Base-by-base conservation (phyloP, 257 asterid genomes). In the Ocimum tenuiflorum region DNA sequence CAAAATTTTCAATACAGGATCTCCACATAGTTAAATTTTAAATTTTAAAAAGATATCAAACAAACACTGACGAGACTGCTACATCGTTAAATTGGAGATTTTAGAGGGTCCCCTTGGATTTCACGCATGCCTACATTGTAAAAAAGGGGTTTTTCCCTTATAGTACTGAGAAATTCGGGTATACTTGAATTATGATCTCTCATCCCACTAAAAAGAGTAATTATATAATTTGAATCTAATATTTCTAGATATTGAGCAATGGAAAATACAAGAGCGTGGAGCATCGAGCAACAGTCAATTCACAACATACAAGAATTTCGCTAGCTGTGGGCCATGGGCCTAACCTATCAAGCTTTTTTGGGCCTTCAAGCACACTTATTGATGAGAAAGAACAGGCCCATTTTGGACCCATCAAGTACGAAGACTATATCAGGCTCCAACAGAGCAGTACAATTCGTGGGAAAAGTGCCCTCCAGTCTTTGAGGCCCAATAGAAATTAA, bases 221-320 rank as follows among this genome's bases (percentile, higher is more conserved):
- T 27, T 3, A 31, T 31, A 7, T 31, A 4, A 31, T 0, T 31
- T 31, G 36, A 31, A 38, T 38, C 12, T 8, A 38, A 43, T 4
- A 9, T 8, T 9, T 18, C 6, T 33, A 85, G 94, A 68, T 81
- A 65, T 3, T 83, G 43, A 81, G 94, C 78, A 86, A 83, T 17
- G 90, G 88, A 6, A 79, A 56, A 68, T 86, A 81, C 80, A 81
- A 70, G 80, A 85, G 91, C 12, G 73, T 79, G 57, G 88, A 85
- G 77, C 91, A 85, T 76, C 70, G 86, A 52, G 82, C 81, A 11
- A 73, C 70, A 3, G 87, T 82, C 41, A 82, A 80, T 43, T 65
- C 18, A 0, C 22, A 61, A 51, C 71, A 45, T 53, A 71, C 80
- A 6, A 79, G 87, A 45, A 80, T 85, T 20, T 85, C 87, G 4